Conservation (phyloP, 192 early-diverging fungal species). For the Phlyctochytrium bullatum region DNA sequence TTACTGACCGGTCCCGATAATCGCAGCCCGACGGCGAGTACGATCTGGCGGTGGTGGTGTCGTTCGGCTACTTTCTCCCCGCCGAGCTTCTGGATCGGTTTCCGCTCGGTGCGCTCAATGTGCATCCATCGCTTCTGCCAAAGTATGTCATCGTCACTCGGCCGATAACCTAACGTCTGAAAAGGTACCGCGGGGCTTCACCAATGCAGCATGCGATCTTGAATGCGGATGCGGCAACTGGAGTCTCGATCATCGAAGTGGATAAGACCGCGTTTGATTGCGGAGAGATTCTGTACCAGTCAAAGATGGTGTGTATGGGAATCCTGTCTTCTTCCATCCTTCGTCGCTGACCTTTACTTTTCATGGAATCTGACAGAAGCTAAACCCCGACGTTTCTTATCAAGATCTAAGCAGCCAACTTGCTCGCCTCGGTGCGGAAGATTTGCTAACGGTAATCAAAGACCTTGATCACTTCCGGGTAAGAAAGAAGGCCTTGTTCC, state of each 20-base stretch:
- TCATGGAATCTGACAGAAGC: constrained; percentile 17
- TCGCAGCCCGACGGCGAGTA: no score
- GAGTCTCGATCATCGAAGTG: constrained; percentile 86
- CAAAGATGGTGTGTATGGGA: constrained; percentile 54
- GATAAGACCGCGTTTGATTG: constrained; percentile 77
- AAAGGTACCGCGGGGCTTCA: constrained; percentile 82
- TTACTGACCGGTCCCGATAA: no score
- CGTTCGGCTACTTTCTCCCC: constrained; percentile 89
- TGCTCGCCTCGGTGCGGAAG: constrained; percentile 54
- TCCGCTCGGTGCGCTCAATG: constrained; percentile 71
- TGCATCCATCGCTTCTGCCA: constrained; percentile 91
- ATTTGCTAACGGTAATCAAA: constrained; percentile 58
- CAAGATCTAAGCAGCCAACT: constrained; percentile 37
- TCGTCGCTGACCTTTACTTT: no score
- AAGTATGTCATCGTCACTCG: constrained; percentile 40
- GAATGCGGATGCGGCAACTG: constrained; percentile 68
- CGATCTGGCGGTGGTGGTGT: constrained; percentile 89
- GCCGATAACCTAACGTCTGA: not conserved
- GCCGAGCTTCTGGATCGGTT: constrained; percentile 64
- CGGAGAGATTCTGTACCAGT: constrained; percentile 79
- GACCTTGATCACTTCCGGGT: constrained; percentile 62
- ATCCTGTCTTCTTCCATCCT: no score
- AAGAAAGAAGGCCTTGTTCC: constrained; percentile 8
- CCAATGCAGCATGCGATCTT: constrained; percentile 85
- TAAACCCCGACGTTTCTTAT: constrained; percentile 21